A percentile compares a stretch with the other conserved stretches of the same genome.
Evolutionary conservation across 225 moss, liverwort and hornwort species (phyloP).

Genomic region (Sphagnum tenellum): DNA sequence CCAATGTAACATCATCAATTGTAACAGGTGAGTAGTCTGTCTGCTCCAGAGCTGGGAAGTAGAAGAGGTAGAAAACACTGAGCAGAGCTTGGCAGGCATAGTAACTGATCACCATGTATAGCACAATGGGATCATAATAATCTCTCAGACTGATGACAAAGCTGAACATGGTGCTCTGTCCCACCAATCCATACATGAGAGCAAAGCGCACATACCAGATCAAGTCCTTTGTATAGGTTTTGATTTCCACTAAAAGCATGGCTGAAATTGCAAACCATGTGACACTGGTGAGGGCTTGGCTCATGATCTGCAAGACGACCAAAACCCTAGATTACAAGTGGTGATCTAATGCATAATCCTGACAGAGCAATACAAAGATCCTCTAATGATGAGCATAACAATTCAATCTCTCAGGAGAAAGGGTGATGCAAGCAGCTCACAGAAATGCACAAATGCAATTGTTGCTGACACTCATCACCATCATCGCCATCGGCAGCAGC

Average conservation of each 20-base stretch:
- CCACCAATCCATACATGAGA: slow-evolving; percentile 19
- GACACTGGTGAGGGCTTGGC: slow-evolving; percentile 10
- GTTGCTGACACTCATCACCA: too few relatives aligned
- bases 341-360: too few relatives aligned
- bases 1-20: slow-evolving; percentile 10
- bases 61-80: slow-evolving; percentile 15
- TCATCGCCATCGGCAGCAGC: too few relatives aligned
- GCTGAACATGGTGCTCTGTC: slow-evolving; percentile 20
- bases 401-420: too few relatives aligned
- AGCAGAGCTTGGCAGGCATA: slow-evolving; percentile 18
- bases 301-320: slow-evolving; percentile 13
- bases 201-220: slow-evolving; percentile 32
- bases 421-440: too few relatives aligned
- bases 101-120: slow-evolving; percentile 12
- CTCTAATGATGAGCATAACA: too few relatives aligned
- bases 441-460: too few relatives aligned
- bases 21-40: slow-evolving; percentile 22
- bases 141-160: slow-evolving; percentile 17
- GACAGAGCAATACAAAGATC: too few relatives aligned
- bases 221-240: slow-evolving; percentile 10
- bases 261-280: slow-evolving; percentile 12
- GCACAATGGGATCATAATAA: slow-evolving; percentile 11
- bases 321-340: neutral
- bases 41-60: slow-evolving; percentile 21
- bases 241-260: slow-evolving; percentile 16